These are phyloP conservation scores for Papilionanthe hybrid DNA, from an alignment of 116 monocot genomes.

Conservation along the genomic window DNA sequence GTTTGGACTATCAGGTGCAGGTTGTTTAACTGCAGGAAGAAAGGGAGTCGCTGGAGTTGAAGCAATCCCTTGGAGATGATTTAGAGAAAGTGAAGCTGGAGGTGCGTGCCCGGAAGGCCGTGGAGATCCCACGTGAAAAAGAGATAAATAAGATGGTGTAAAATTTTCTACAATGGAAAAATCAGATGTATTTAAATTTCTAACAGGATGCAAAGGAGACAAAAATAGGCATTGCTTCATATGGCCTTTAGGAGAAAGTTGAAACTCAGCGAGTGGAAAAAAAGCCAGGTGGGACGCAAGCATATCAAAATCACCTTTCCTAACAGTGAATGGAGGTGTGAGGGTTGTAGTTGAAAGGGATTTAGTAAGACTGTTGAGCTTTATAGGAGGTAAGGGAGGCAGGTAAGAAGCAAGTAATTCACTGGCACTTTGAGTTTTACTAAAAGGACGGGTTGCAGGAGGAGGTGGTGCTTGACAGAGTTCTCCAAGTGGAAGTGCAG, in stretches of 20 bases:
- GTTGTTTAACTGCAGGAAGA: not conserved
- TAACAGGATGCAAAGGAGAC: not conserved
- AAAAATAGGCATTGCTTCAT: not conserved
- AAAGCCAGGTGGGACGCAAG: not conserved
- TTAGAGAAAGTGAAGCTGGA: not conserved
- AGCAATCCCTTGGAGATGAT: not conserved
- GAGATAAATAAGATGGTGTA: not conserved
- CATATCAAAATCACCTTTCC: not conserved
- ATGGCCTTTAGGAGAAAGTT: not conserved
- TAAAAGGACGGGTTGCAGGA: not conserved
- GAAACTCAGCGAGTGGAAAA: not conserved
- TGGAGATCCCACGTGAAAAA: not conserved
- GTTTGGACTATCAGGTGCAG: not conserved
- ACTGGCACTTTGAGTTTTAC: slow-evolving; percentile 1
- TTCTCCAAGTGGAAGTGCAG: not conserved
- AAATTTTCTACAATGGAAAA: not conserved
- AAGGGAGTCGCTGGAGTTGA: not conserved
- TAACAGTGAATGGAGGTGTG: not conserved
- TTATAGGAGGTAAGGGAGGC: slow-evolving; percentile 9
- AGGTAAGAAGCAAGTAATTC: slow-evolving; percentile 6
- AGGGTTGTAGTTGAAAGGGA: not conserved
- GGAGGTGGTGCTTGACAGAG: not conserved
- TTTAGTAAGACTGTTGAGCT: not conserved
- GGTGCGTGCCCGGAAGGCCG: too few relatives aligned
- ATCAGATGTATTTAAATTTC: not conserved